These are phyloP conservation scores for Vigna angularis DNA, from an alignment of 306 rosid genomes.

Conservation along the genomic window DNA sequence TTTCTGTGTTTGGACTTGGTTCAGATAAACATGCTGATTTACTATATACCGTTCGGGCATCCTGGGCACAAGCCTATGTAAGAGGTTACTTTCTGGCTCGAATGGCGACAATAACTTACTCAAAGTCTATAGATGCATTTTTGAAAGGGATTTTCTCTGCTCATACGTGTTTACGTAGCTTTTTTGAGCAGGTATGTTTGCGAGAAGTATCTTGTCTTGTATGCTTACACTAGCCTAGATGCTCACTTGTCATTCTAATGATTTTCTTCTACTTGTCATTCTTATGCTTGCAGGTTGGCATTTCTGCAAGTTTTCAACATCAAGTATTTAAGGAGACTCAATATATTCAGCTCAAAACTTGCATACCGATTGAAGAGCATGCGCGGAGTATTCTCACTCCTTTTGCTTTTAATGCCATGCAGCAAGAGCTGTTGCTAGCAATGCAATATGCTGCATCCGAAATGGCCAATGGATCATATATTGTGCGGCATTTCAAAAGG, in stretches of 20 bases:
- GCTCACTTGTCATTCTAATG: slow-evolving; percentile 27
- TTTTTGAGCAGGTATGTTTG: slow-evolving; percentile 81
- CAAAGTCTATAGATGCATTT: slow-evolving; percentile 68
- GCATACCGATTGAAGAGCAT: slow-evolving; percentile 90
- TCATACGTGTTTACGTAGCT: slow-evolving; percentile 81
- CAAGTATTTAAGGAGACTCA: slow-evolving; percentile 69
- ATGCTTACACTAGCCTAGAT: slow-evolving; percentile 4
- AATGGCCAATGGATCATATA: slow-evolving; percentile 76
- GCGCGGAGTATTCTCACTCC: slow-evolving; percentile 82
- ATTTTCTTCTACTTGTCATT: slow-evolving; percentile 37
- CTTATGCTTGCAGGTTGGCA: slow-evolving; percentile 63
- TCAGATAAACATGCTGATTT: slow-evolving; percentile 74
- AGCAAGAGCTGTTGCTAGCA: slow-evolving; percentile 69
- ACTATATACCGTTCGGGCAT: slow-evolving; percentile 66
- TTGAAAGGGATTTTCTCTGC: slow-evolving; percentile 70
- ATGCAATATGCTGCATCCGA: slow-evolving; percentile 90
- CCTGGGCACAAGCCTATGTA: slow-evolving; percentile 77
- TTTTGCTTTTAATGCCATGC: slow-evolving; percentile 83
- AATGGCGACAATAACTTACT: slow-evolving; percentile 69
- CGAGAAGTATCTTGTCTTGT: slow-evolving; percentile 9
- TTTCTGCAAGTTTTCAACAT: slow-evolving; percentile 68
- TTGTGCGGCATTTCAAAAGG: slow-evolving; percentile 80
- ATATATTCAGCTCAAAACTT: slow-evolving; percentile 67
- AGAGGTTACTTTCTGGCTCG: slow-evolving; percentile 83
- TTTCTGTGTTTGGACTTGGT: slow-evolving; percentile 70